Percentiles rank a stretch among this genome's conserved stretches.
phyloP scores from a whole-genome alignment of 768 basidiomycete species.

The Clathrus columnatus region DNA sequence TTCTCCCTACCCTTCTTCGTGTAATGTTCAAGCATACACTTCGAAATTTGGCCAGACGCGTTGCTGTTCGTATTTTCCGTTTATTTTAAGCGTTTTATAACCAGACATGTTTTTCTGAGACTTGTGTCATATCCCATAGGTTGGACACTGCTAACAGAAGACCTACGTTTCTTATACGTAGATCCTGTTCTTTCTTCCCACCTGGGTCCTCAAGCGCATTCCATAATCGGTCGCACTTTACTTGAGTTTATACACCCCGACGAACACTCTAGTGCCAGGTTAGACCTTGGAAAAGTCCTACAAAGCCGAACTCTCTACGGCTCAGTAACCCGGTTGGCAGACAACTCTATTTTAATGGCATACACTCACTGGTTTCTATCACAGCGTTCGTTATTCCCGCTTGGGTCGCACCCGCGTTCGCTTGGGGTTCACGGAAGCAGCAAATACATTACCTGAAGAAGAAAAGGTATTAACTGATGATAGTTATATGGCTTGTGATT shows the following conservation, averaged over 20 bases:
- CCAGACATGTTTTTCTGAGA: not conserved
- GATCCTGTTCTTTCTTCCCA: conserved; percentile 72
- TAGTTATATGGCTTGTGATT: conserved; percentile 79
- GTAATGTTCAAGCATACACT: conserved; percentile 14
- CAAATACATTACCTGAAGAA: conserved; percentile 48
- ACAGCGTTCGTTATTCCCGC: conserved; percentile 71
- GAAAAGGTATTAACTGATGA: conserved; percentile 62
- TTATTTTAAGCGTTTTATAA: conserved; percentile 17
- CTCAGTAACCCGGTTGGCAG: conserved; percentile 63
- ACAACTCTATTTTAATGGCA: conserved; percentile 8
- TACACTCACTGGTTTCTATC: conserved; percentile 13
- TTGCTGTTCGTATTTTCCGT: conserved; percentile 51
- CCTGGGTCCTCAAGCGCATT: conserved; percentile 60
- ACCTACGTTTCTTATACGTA: conserved; percentile 72
- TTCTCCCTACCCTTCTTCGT: not conserved
- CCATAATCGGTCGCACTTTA: conserved; percentile 61
- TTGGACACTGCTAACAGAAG: conserved; percentile 72
- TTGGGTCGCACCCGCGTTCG: conserved; percentile 62
- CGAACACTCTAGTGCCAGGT: conserved; percentile 64
- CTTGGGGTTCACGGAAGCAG: conserved; percentile 55
- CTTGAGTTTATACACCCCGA: conserved; percentile 79
- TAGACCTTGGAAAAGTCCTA: conserved; percentile 67
- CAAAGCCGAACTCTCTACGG: conserved; percentile 71
- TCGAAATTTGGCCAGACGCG: conserved; percentile 65
- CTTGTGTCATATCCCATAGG: conserved; percentile 33